Evolutionary conservation across 2,329 filamentous ascomycete species (phyloP).

Genomic region (Ceratocystis albifundus): DNA sequence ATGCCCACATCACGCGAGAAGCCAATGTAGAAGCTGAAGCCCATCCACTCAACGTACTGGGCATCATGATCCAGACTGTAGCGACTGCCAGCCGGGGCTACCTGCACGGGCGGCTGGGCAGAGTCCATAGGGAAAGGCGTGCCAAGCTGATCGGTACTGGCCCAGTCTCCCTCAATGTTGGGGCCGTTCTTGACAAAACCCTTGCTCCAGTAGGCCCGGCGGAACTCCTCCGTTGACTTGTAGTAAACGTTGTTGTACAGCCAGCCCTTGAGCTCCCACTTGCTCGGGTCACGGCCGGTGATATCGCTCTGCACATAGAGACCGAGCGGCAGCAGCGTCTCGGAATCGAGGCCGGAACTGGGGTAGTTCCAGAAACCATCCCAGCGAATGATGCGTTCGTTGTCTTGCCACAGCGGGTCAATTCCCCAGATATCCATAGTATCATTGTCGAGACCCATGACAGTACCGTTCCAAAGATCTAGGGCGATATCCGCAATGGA

Average conservation of each 20-base stretch:
- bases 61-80: slow-evolving; percentile 36
- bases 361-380: slow-evolving; percentile 35
- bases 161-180: slow-evolving; percentile 30
- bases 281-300: slow-evolving; percentile 34
- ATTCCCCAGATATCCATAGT: slow-evolving; percentile 30
- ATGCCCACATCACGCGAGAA: slow-evolving; percentile 36
- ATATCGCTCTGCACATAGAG: slow-evolving; percentile 37
- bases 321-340: slow-evolving; percentile 36
- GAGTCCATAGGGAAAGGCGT: slow-evolving; percentile 30
- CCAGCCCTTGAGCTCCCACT: slow-evolving; percentile 35
- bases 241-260: slow-evolving; percentile 35
- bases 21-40: slow-evolving; percentile 41
- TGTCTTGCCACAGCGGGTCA: slow-evolving; percentile 34
- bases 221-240: slow-evolving; percentile 29
- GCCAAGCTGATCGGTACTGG: slow-evolving; percentile 30
- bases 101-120: slow-evolving; percentile 31
- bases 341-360: slow-evolving; percentile 28
- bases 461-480: slow-evolving; percentile 31
- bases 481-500: slow-evolving; percentile 38
- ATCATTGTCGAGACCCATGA: slow-evolving; percentile 29
- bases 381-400: slow-evolving; percentile 32
- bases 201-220: slow-evolving; percentile 32
- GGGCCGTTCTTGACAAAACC: slow-evolving; percentile 32
- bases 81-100: slow-evolving; percentile 33
- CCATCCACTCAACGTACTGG: slow-evolving; percentile 42